Conservation (phyloP, 176 grass and related monocot species). For the Zoysia pacifica region DNA sequence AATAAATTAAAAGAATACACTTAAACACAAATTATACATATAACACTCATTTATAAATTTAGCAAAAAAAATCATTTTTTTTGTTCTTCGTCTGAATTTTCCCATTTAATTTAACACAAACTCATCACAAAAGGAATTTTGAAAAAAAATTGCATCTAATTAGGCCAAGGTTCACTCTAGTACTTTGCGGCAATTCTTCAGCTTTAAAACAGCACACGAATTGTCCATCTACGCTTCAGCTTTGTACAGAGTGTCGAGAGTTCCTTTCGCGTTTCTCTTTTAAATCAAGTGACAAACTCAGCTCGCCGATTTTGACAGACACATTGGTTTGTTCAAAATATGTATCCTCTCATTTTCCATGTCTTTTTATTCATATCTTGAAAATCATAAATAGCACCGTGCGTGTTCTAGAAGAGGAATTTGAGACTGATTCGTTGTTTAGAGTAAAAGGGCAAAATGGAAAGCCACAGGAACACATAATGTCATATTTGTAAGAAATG, state of each 20-base stretch:
- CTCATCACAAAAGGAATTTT: background rate
- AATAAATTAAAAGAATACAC: no score
- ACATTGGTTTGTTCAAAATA: background rate
- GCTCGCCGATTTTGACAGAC: no score
- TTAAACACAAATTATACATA: no score
- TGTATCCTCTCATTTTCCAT: background rate
- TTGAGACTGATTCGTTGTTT: background rate
- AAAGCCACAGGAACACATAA: background rate
- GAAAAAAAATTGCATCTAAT: background rate
- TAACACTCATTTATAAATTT: no score
- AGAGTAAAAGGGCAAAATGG: background rate
- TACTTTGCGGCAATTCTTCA: background rate
- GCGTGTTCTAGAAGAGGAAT: constrained; percentile 4
- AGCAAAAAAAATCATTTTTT: no score
- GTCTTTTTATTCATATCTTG: background rate
- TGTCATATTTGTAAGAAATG: background rate
- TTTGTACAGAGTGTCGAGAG: background rate
- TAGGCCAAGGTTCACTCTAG: background rate
- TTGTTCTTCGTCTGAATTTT: background rate
- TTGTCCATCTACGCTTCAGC: background rate
- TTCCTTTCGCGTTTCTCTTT: background rate
- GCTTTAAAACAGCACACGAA: background rate
- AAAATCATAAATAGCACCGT: background rate
- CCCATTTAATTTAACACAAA: background rate
- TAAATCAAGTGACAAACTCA: background rate